phyloP scores from a whole-genome alignment of 495 filamentous ascomycete genomes.

The Hyaloscypha finlandica region DNA sequence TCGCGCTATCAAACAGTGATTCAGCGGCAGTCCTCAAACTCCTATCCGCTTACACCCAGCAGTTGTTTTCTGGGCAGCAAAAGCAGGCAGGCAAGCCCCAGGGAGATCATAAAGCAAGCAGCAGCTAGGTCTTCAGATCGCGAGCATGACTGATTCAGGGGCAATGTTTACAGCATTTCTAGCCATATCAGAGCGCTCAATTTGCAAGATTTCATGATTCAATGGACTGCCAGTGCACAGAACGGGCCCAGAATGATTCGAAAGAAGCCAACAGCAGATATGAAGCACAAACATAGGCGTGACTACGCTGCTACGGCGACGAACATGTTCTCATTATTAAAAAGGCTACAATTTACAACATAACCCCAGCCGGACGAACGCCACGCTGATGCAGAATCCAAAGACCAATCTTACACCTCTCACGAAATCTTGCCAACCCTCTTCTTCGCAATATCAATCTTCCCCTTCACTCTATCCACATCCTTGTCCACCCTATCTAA shows the following conservation, averaged over 20 bases:
- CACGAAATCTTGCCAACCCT: slow-evolving; percentile 67
- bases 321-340: not conserved
- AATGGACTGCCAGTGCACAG: too few relatives aligned
- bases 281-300: not conserved
- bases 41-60: too few relatives aligned
- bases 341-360: not conserved
- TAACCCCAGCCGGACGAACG: not conserved
- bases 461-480: slow-evolving; percentile 68
- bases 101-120: too few relatives aligned
- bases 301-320: not conserved
- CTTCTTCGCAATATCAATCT: slow-evolving; percentile 82
- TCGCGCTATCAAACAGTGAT: too few relatives aligned
- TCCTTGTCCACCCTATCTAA: slow-evolving; percentile 75
- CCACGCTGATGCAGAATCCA: slow-evolving; percentile 6
- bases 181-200: too few relatives aligned
- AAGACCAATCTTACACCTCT: not conserved
- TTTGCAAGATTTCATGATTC: too few relatives aligned
- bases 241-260: not conserved
- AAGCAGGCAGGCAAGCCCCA: too few relatives aligned
- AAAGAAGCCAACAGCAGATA: not conserved
- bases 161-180: too few relatives aligned
- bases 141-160: too few relatives aligned
- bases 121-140: too few relatives aligned
- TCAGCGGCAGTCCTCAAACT: too few relatives aligned
- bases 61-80: too few relatives aligned